These are phyloP conservation scores for Staphylotrichum tortipilum DNA, from an alignment of 495 filamentous ascomycete genomes.

Conservation along the genomic window DNA sequence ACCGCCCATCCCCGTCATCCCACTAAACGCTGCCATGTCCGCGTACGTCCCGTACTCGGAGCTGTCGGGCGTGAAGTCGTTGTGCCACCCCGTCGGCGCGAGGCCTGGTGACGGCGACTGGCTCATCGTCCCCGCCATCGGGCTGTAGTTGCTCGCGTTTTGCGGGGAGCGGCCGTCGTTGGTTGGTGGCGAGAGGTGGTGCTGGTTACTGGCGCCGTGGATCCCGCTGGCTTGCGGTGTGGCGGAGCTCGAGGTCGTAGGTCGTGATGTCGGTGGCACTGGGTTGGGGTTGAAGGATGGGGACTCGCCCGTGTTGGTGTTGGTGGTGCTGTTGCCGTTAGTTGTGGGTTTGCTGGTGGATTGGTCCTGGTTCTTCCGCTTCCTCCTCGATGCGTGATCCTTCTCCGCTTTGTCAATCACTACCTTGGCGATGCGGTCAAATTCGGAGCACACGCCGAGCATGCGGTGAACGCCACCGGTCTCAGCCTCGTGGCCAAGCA, in stretches of 20 bases:
- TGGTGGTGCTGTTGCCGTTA: constrained; percentile 3
- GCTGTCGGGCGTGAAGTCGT: constrained; percentile 15
- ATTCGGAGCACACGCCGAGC: constrained; percentile 86
- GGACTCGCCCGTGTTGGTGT: constrained; percentile 18
- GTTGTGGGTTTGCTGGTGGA: not conserved
- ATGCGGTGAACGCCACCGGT: constrained; percentile 86
- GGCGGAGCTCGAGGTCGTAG: constrained; percentile 26
- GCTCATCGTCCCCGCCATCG: constrained; percentile 28
- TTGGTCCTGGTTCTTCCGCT: constrained; percentile 56
- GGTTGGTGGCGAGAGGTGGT: constrained; percentile 34
- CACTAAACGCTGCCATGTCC: constrained; percentile 39
- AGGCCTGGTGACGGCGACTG: constrained; percentile 24
- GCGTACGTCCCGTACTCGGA: constrained; percentile 39
- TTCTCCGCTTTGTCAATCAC: constrained; percentile 87
- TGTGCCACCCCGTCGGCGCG: constrained; percentile 24
- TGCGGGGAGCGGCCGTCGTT: constrained; percentile 31
- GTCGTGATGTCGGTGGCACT: constrained; percentile 23
- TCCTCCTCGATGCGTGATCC: constrained; percentile 65
- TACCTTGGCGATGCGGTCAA: constrained; percentile 86
- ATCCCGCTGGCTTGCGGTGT: constrained; percentile 27
- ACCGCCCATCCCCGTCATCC: constrained; percentile 14
- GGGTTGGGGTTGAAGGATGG: constrained; percentile 28
- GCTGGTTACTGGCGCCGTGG: constrained; percentile 8
- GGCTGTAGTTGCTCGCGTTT: constrained; percentile 23
- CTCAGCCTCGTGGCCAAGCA: constrained; percentile 63